These are phyloP conservation scores for Colletotrichum sp. DNA, from an alignment of 2,329 filamentous ascomycete genomes.

Conservation along the genomic window DNA sequence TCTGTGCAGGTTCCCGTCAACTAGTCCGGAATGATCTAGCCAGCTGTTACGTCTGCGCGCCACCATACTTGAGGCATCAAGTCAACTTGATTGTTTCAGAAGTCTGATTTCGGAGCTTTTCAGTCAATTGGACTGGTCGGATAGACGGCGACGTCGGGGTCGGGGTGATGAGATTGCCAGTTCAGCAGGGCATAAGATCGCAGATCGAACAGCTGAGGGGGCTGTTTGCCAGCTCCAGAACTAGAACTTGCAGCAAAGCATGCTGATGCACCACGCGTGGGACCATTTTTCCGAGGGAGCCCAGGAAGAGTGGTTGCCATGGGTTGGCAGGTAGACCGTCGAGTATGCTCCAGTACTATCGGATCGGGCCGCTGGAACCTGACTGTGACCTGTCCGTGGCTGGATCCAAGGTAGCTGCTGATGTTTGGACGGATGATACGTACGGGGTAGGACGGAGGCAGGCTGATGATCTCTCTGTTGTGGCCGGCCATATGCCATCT, in stretches of 20 bases:
- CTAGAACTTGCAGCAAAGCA: not conserved
- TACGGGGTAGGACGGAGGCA: not conserved
- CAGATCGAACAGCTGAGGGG: conserved; percentile 21
- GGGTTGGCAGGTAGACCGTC: not conserved
- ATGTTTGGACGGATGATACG: not conserved
- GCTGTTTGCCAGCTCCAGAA: not conserved
- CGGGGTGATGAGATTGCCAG: not conserved
- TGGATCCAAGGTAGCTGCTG: not conserved
- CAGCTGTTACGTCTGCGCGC: conserved; percentile 6
- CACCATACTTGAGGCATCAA: conserved; percentile 8
- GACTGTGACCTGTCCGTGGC: not conserved
- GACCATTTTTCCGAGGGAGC: not conserved
- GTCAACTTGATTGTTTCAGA: conserved; percentile 32
- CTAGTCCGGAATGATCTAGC: conserved; percentile 32
- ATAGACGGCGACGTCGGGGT: not conserved
- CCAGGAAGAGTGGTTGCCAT: not conserved
- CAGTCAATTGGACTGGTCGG: conserved; percentile 3
- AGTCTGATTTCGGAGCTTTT: conserved; percentile 18
- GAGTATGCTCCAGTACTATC: conserved; percentile 21
- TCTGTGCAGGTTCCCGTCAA: conserved; percentile 44
- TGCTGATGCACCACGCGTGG: not conserved
- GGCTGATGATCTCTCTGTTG: not conserved
- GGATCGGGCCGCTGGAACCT: conserved; percentile 32
- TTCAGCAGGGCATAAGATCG: conserved; percentile 13
- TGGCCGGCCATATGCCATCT: not conserved